A percentile compares a stretch with the other conserved stretches of the same genome.
Evolutionary conservation across 345 rosid genomes (phyloP).

Genomic region (Hirschfeldia incana): DNA sequence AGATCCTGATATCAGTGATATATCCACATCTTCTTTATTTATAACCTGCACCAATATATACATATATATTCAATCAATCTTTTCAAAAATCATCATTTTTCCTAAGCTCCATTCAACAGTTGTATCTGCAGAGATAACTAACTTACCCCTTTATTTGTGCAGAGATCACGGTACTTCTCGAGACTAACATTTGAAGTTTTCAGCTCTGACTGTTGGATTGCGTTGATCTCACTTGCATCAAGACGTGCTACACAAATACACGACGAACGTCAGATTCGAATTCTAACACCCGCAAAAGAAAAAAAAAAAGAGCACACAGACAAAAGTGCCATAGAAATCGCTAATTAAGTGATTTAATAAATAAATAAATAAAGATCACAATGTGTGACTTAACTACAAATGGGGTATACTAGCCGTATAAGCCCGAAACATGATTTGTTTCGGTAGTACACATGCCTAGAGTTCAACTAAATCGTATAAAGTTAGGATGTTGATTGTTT

Average conservation of each 20-base stretch:
- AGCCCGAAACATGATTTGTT: background rate
- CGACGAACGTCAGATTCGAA: background rate
- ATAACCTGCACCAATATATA: slow-evolving; percentile 45
- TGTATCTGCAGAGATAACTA: background rate
- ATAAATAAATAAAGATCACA: background rate
- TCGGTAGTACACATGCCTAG: background rate
- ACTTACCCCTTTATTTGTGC: slow-evolving; percentile 56
- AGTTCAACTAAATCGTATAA: background rate
- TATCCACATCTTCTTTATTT: slow-evolving; percentile 48
- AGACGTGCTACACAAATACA: slow-evolving; percentile 39
- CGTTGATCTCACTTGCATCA: slow-evolving; percentile 50
- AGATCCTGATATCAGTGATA: slow-evolving; percentile 38
- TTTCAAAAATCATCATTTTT: background rate
- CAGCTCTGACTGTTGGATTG: slow-evolving; percentile 54
- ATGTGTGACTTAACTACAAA: background rate
- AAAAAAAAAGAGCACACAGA: background rate
- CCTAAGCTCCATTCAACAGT: background rate
- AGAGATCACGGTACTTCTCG: slow-evolving; percentile 52
- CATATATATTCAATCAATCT: background rate
- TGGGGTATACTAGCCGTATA: background rate
- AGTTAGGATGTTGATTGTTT: background rate
- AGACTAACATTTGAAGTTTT: slow-evolving; percentile 44
- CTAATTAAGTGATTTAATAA: background rate
- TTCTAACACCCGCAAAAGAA: background rate
- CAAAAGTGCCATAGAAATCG: background rate